Evolutionary conservation across 2,329 filamentous ascomycete genomes (phyloP).

Genomic region (Paecilomyces dactylethromorphus): DNA sequence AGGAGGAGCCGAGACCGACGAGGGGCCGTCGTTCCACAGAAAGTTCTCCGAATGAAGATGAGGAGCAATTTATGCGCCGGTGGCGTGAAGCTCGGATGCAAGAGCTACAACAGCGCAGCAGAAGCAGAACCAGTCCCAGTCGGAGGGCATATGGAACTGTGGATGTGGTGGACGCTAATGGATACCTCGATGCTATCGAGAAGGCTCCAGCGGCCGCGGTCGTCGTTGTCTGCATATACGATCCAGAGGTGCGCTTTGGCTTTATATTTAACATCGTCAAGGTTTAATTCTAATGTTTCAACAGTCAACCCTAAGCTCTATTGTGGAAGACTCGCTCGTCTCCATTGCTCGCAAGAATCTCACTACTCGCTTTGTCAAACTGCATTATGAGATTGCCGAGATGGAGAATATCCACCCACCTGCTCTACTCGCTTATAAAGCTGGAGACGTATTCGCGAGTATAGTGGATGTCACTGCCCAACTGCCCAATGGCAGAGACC

Average conservation of each 20-base stretch:
- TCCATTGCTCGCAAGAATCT: constrained; percentile 67
- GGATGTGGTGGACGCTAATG: constrained; percentile 78
- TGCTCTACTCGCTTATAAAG: constrained; percentile 80
- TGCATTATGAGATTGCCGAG: constrained; percentile 87
- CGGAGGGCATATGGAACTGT: constrained; percentile 71
- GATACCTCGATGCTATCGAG: constrained; percentile 94
- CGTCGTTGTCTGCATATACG: constrained; percentile 91
- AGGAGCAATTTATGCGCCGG: constrained; percentile 72
- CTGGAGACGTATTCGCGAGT: constrained; percentile 84
- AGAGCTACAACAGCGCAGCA: constrained; percentile 65
- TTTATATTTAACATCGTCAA: background rate
- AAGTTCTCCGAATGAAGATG: constrained; percentile 40
- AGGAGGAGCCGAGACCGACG: constrained; percentile 2
- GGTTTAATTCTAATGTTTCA: background rate
- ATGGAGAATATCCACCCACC: constrained; percentile 87
- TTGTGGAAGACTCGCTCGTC: constrained; percentile 71
- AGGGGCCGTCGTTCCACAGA: constrained; percentile 10
- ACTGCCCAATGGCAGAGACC: constrained; percentile 58
- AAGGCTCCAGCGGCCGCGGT: constrained; percentile 73
- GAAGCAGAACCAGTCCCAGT: constrained; percentile 67
- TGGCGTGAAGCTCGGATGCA: constrained; percentile 77
- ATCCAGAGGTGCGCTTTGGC: constrained; percentile 61
- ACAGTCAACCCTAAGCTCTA: constrained; percentile 69
- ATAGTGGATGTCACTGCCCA: constrained; percentile 80
- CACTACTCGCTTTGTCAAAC: constrained; percentile 77